Base-by-base conservation (phyloP, 768 basidiomycete species). In the Crassisporium funariophilum region DNA sequence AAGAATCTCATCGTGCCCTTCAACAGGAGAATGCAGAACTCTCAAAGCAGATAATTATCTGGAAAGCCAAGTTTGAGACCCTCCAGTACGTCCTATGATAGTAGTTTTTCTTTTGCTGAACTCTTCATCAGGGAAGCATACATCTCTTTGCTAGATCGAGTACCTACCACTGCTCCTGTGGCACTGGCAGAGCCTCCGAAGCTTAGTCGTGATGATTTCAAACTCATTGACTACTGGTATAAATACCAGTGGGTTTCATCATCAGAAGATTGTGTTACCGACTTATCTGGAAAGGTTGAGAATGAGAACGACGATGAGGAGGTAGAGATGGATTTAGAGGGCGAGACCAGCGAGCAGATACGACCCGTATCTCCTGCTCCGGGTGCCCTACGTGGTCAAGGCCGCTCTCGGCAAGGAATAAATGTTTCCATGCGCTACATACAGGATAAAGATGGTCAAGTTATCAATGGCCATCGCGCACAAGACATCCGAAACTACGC, bases 351-450 rank as follows among this genome's bases (percentile, higher is more conserved):
- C n/a, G n/a, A n/a, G n/a, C n/a, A n/a, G n/a, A n/a, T n/a, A n/a
- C n/a, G n/a, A n/a, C n/a, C n/a, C n/a, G n/a, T n/a, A 15, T 45
- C 49, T 17, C 35, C 44, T 35, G 43, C 36, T 38, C 36, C 43
- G 33, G 37, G 35, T 40, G 13, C 24, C 20, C 35, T 22, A 33
- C 43, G 43, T 31, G 49, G 49, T 17, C 35, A 35, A 46, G 27
- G 44, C 33, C 44, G 35, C 17, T 37, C 36, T 25, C 24, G 35
- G 19, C 29, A 34, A 34, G 49, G 49, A 31, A 45, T 45, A 38
- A 50, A 50, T 35, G 43, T 50, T 19, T n/a, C 38, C 25, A 50
- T 50, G 49, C 22, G 38, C 6, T 46, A 50, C 31, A 40, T 50
- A 13, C 29, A 35, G 38, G n/a, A 34, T 34, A 20, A 48, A 20